phyloP scores from a whole-genome alignment of 306 rosid genomes.

The Pyrus pyrifolia region DNA sequence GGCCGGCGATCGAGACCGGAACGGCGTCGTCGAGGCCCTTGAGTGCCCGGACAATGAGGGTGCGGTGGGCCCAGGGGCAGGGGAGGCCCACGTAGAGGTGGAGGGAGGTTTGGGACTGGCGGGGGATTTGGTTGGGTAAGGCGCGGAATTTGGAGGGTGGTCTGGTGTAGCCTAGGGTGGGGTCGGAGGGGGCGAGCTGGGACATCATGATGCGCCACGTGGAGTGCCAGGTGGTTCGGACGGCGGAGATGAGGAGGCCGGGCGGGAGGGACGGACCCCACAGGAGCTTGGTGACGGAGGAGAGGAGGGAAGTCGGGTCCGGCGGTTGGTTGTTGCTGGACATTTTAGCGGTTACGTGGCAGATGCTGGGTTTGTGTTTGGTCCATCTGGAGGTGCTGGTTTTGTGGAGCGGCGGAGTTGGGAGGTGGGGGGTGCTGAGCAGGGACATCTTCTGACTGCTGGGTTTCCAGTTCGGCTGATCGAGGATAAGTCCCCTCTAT shows the following conservation, averaged over 20 bases:
- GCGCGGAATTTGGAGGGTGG: constrained; percentile 69
- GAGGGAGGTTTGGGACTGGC: constrained; percentile 17
- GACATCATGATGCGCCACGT: constrained; percentile 89
- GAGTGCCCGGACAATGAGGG: constrained; percentile 72
- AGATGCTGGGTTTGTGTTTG: constrained; percentile 1
- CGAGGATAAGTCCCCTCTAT: background rate
- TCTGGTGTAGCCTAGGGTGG: constrained; percentile 60
- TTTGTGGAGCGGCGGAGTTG: constrained; percentile 3
- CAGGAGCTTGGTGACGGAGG: constrained; percentile 57
- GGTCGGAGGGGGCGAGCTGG: constrained; percentile 89
- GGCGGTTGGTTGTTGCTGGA: constrained; percentile 42
- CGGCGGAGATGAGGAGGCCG: constrained; percentile 66
- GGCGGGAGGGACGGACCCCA: constrained; percentile 94
- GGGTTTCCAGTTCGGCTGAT: background rate
- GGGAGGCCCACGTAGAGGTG: constrained; percentile 84
- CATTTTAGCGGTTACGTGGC: constrained; percentile 23
- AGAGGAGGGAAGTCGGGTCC: constrained; percentile 35
- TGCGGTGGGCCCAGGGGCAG: constrained; percentile 97
- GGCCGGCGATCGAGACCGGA: constrained; percentile 60
- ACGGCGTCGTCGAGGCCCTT: constrained; percentile 73
- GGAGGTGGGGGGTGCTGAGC: constrained; percentile 4
- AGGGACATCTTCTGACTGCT: background rate
- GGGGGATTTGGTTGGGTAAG: constrained; percentile 14
- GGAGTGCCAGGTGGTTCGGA: constrained; percentile 73
- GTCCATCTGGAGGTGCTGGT: background rate